Base-by-base conservation (phyloP, 2,329 filamentous ascomycete genomes). In the Pyrenochaeta sp. region DNA sequence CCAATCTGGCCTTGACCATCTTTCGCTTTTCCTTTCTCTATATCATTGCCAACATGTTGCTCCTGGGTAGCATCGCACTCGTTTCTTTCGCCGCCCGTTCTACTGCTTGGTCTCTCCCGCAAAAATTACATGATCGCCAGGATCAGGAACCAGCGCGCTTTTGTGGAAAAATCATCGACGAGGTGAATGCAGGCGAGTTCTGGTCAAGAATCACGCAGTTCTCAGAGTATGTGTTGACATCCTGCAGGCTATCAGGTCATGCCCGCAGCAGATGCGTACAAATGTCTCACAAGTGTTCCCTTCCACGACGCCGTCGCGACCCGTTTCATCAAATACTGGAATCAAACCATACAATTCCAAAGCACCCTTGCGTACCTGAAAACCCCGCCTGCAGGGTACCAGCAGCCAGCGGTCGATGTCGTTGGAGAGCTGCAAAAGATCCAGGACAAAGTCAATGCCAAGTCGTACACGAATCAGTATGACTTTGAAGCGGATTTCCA, bases 331-430 rank as follows among this genome's bases (percentile, higher is more conserved):
- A 48, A 69, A 4, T 79, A 79, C 44, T 73, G 70, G 36, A 75
- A 75, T 44, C 65, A 73, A n/a, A 77, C 74, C 0, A 38, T 79
- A 1, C 71, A 76, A 35, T 76, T 75, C 30, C 75, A 78, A 31
- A 74, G 65, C 41, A 76, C 74, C 1, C 51, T 76, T 8, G 64
- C 68, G 11, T 76, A 72, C 41, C 65, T 77, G 10, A 70, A 71
- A 24, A 53, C 66, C 19, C 74, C 74, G 0, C 73, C 73, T 1
- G 40, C 53, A 6, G 68, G 68, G 14, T 76, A 74, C 44, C 74
- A 73, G 49, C 74, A 73, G 41, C 74, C 67, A 10, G 49, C 63
- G 4, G 58, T 72, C 10, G 71, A 75, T 45, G 48, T 74, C 1
- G 3, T 61, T 2, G 45, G 40, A 15, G 65, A 58, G 1, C 39